A percentile compares a stretch with the other conserved stretches of the same genome.
phyloP scores from a whole-genome alignment of 1,284 basidiomycete species.

The Ganoderma sinense region DNA sequence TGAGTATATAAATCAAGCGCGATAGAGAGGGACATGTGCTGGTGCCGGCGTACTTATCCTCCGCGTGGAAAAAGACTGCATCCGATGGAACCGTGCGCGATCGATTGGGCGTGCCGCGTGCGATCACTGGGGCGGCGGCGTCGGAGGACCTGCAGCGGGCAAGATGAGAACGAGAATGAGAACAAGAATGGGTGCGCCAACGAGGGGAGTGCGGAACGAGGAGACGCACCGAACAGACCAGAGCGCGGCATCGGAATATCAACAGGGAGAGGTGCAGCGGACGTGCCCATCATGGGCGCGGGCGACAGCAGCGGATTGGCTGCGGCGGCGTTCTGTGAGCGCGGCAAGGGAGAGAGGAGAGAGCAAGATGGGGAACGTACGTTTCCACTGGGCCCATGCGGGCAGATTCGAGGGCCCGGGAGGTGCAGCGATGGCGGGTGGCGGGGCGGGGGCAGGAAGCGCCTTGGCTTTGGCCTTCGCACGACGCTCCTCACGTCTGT shows the following conservation, averaged over 20 bases:
- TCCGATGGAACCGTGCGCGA: not conserved
- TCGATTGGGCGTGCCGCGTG: constrained; percentile 5
- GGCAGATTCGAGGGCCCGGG: constrained; percentile 60
- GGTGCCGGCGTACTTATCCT: not conserved
- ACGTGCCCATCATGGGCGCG: constrained; percentile 44
- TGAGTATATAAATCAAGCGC: constrained; percentile 1
- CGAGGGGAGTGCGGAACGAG: not conserved
- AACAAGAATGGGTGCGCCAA: not conserved
- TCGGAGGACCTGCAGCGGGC: constrained; percentile 54
- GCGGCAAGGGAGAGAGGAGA: not conserved
- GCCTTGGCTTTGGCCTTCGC: constrained; percentile 49
- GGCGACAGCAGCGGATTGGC: constrained; percentile 66
- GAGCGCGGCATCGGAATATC: constrained; percentile 51
- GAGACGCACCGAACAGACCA: constrained; percentile 67
- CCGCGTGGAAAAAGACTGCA: not conserved
- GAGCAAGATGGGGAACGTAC: constrained; percentile 46
- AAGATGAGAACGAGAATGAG: not conserved
- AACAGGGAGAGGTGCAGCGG: constrained; percentile 44
- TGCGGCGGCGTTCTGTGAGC: constrained; percentile 34
- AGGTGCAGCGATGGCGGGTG: constrained; percentile 37
- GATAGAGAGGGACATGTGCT: not conserved
- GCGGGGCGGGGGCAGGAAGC: constrained; percentile 47
- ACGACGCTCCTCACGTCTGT: constrained; percentile 62
- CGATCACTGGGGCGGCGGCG: constrained; percentile 64
- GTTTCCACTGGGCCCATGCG: constrained; percentile 82